Evolutionary conservation across 257 asterid species (phyloP).

Genomic region (Apocynum venetum): DNA sequence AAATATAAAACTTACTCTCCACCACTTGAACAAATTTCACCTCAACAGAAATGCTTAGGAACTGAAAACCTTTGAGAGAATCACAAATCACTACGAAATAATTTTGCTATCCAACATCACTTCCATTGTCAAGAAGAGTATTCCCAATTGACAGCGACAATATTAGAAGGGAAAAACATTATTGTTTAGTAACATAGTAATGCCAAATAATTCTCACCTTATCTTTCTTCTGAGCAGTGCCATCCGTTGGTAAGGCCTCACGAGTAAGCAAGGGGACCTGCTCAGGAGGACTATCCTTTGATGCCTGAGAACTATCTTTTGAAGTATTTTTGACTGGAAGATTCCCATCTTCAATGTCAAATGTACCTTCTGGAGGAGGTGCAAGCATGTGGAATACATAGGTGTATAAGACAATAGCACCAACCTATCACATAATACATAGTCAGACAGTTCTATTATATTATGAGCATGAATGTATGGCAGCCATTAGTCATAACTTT

Average conservation of each 20-base stretch:
- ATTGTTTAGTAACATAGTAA: neutral
- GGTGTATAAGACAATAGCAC: constrained; percentile 90
- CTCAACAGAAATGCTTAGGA: neutral
- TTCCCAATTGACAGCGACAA: neutral
- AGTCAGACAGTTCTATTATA: neutral
- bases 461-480: neutral
- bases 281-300: constrained; percentile 44
- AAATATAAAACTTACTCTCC: neutral
- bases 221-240: constrained; percentile 33
- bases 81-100: neutral
- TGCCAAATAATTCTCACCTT: constrained; percentile 36
- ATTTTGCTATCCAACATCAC: neutral
- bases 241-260: constrained; percentile 41
- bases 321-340: constrained; percentile 43
- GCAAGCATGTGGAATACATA: constrained; percentile 91
- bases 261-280: constrained; percentile 63
- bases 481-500: neutral
- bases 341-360: constrained; percentile 49
- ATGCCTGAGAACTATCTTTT: constrained; percentile 27
- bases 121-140: neutral
- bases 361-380: constrained; percentile 89
- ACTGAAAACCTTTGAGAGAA: neutral
- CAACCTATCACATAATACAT: constrained; percentile 48
- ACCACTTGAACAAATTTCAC: neutral
- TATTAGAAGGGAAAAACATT: neutral